Base-by-base conservation (phyloP, 805 yeast species). In the Kodamaea leandrae region DNA sequence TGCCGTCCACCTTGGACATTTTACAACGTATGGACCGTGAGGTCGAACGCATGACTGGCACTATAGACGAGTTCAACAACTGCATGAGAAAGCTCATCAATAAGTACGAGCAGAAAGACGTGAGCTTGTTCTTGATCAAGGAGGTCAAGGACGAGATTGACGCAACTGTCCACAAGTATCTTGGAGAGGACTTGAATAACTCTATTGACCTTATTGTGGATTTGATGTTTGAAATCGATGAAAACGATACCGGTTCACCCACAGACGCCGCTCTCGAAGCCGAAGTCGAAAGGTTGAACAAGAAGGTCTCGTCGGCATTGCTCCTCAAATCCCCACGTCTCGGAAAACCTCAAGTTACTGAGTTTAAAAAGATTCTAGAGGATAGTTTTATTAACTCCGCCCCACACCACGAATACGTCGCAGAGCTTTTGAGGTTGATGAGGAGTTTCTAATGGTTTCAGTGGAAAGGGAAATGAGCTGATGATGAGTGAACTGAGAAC, bases 191-290 rank as follows among this genome's bases (percentile, higher is more conserved):
- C 9, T 29, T 48, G 18, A 37, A 48, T 32, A 37, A 30, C 12
- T 36, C 39, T 9, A 42, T 43, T n/a, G 47, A 48, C 28, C 32
- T 19, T 2, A 43, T 48, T 17, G 45, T 43, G 18, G 47, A 48
- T 20, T 21, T 41, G 21, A 27, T 48, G 27, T 46, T 46, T 28
- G 49, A 45, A 32, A 46, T 39, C 44, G 43, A 45, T 27, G 32
- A 36, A 29, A 25, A 27, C 15, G 39, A 26, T 6, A 26, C 9
- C 8, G 20, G 20, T n/a, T 35, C 30, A 4, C 29, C 30, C 15
- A 14, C 26, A 4, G 41, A 24, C 16, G 27, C 19, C 20, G 34
- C 20, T 19, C 15, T 28, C 14, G 33, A 12, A 14, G 25, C 19
- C 7, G 36, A 38, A 18, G 37, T 33, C 4, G 30, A 17, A 8